These are phyloP conservation scores for Scorias spongiosa DNA, from an alignment of 2,329 filamentous ascomycete species.

Conservation along the genomic window DNA sequence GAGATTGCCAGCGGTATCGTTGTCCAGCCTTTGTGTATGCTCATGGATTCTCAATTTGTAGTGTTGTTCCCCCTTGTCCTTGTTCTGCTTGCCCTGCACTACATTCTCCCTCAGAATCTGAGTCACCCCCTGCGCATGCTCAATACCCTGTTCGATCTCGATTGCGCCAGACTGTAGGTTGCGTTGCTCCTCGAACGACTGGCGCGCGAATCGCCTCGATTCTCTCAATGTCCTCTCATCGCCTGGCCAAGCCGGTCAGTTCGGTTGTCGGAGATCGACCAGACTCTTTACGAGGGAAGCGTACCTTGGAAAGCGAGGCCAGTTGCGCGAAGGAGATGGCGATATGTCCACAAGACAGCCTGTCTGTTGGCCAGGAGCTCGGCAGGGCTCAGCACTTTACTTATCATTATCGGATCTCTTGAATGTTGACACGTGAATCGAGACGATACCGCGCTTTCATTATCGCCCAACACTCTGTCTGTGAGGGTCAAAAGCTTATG, in stretches of 20 bases:
- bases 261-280: neutral
- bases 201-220: slow-evolving; percentile 57
- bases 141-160: slow-evolving; percentile 48
- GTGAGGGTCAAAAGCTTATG: too few species aligned
- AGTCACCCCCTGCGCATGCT: slow-evolving; percentile 71
- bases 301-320: slow-evolving; percentile 71
- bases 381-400: slow-evolving; percentile 5
- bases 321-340: slow-evolving; percentile 65
- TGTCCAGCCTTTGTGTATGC: slow-evolving; percentile 81
- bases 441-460: too few species aligned
- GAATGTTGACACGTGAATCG: too few species aligned
- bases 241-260: slow-evolving; percentile 34
- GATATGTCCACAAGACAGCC: slow-evolving; percentile 64
- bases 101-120: slow-evolving; percentile 67
- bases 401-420: slow-evolving; percentile 2
- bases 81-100: slow-evolving; percentile 51
- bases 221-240: slow-evolving; percentile 54
- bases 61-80: slow-evolving; percentile 9
- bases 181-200: slow-evolving; percentile 55
- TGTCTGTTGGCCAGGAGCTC: slow-evolving; percentile 16
- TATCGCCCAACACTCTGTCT: too few species aligned
- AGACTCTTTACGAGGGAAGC: neutral
- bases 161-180: slow-evolving; percentile 42
- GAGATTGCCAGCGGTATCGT: slow-evolving; percentile 68
- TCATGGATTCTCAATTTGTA: slow-evolving; percentile 73